phyloP scores from a whole-genome alignment of 805 yeast species.

The Saccharomycopsis fermentans region DNA sequence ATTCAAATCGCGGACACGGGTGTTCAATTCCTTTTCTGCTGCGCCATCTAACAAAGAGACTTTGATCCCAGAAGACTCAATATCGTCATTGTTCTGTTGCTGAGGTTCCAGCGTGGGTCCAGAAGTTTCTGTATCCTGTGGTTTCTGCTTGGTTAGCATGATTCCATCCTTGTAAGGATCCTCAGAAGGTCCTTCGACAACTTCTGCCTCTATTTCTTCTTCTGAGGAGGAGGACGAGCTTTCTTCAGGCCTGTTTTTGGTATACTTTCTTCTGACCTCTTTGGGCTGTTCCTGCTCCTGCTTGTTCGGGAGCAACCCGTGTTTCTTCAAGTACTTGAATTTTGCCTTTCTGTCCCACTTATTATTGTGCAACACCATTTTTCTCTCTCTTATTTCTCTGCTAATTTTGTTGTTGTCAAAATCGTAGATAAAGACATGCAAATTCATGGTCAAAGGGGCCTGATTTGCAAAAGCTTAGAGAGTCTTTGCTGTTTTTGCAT shows the following conservation, averaged over 20 bases:
- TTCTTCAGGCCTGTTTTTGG: background rate
- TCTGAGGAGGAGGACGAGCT: background rate
- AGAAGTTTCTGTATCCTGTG: no score
- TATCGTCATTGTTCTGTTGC: no score
- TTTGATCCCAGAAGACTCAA: background rate
- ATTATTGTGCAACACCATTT: slow-evolving; percentile 43
- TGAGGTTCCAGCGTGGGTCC: no score
- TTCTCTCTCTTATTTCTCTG: background rate
- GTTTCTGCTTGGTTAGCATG: background rate
- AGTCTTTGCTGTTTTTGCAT: no score
- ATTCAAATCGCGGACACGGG: background rate
- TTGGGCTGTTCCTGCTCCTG: slow-evolving; percentile 9
- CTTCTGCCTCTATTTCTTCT: slow-evolving; percentile 6
- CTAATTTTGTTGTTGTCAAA: background rate
- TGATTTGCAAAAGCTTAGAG: no score
- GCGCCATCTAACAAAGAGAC: background rate
- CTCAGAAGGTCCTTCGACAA: background rate
- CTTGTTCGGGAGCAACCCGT: slow-evolving; percentile 24
- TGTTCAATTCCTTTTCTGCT: background rate
- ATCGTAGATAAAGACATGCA: background rate
- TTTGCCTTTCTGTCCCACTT: slow-evolving; percentile 44
- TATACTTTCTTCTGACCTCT: background rate
- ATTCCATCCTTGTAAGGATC: background rate
- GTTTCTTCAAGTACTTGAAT: slow-evolving; percentile 32
- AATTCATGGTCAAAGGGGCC: no score